Evolutionary conservation across 1,284 basidiomycete genomes (phyloP), one percentile per base, ranked within the genome.

Genomic region (Cystobasidium slooffiae): DNA sequence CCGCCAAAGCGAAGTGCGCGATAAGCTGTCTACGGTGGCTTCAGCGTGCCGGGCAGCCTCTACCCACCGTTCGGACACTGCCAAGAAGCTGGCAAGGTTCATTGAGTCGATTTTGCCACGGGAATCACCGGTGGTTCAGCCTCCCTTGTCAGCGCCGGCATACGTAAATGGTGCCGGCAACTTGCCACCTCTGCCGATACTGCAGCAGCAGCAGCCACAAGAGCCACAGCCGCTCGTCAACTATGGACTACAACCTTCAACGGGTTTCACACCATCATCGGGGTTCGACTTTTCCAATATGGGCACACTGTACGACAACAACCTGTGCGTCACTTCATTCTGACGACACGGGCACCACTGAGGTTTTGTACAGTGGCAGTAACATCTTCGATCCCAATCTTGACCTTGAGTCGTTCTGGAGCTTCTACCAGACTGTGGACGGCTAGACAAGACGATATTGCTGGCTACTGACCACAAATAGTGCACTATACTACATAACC

Each of bases 371-470:
- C n/a, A 66, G 49, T 47, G 51, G 64, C 24, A 24, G 49, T 31
- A 66, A 66, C 22, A 41, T 52, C 37, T 66, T 66, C 49, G 64
- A 66, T 41, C 64, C 64, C 24, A 66, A 66, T 31, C 64, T 66
- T 14, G 64, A 66, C 44, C 51, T 66, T 6, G 64, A 66, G n/a
- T 66, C 64, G 22, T 66, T 66, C 24, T 66, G 64, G 64, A 66
- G 64, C 49, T 66, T 66, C 37, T 66, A 66, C 37, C 64, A 66
- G 49, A 55, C 64, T 10, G 51, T 53, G 22, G 64, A 66, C 31
- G 53, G 20, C 37, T 66, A 53, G 18, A 20, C 52, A 9, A 53
- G 52, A 16, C 24, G 52, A 12, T 49, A 49, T n/a, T 14, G 6
- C 46, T 14, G 46, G n/a, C 12, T 49, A 49, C 53, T 12, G 24